These are phyloP conservation scores for Podaxis sp. DNA, from an alignment of 768 basidiomycete species.

Conservation along the genomic window DNA sequence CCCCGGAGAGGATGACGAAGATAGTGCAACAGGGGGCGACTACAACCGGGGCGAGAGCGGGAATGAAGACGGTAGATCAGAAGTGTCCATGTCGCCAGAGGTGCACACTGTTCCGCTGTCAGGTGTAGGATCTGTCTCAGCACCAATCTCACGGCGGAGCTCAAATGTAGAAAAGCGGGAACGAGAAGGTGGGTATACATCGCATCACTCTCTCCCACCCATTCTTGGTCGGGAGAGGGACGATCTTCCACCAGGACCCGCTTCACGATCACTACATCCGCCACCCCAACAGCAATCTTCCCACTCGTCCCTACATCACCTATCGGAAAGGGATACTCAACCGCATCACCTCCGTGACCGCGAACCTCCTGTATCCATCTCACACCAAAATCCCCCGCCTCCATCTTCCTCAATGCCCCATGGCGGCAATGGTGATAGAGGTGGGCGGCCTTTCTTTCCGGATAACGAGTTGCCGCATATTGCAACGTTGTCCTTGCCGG, in stretches of 20 bases:
- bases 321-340: slow-evolving; percentile 20
- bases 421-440: background rate
- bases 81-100: slow-evolving; percentile 57
- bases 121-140: slow-evolving; percentile 26
- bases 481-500: slow-evolving; percentile 55
- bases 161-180: slow-evolving; percentile 43
- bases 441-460: slow-evolving; percentile 36
- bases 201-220: slow-evolving; percentile 30
- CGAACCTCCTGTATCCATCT: slow-evolving; percentile 3
- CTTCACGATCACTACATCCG: background rate
- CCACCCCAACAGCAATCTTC: slow-evolving; percentile 21
- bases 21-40: slow-evolving; percentile 62
- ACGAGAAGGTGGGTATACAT: slow-evolving; percentile 30
- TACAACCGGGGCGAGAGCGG: slow-evolving; percentile 31
- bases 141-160: slow-evolving; percentile 39
- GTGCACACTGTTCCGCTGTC: slow-evolving; percentile 18
- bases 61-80: slow-evolving; percentile 20
- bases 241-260: slow-evolving; percentile 34
- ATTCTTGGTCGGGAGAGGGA: slow-evolving; percentile 21
- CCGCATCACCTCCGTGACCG: slow-evolving; percentile 4
- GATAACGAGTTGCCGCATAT: slow-evolving; percentile 71
- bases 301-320: slow-evolving; percentile 8
- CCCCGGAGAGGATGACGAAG: slow-evolving; percentile 58
- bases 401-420: background rate
- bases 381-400: slow-evolving; percentile 12